A percentile compares a stretch with the other conserved stretches of the same genome.
Evolutionary conservation across 1,284 basidiomycete genomes (phyloP).

Genomic region (Austroboletus novae-zelandiae): DNA sequence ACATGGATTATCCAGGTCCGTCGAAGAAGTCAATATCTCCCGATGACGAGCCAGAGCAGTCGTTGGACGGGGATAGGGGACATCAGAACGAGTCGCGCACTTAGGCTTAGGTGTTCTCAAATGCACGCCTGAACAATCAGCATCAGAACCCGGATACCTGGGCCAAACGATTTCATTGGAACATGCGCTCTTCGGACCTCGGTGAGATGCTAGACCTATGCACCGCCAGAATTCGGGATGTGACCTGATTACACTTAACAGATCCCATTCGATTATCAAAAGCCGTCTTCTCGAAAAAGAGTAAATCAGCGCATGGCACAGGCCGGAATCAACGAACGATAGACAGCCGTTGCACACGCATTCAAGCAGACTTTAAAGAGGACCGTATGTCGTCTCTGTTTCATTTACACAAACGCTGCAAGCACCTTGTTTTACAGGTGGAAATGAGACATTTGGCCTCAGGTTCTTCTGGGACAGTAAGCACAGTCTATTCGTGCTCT

Average conservation of each 20-base stretch:
- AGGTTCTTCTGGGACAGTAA: neutral
- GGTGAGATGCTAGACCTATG: too few relatives aligned
- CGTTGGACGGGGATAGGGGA: too few relatives aligned
- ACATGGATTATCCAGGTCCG: too few relatives aligned
- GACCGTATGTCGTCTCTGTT: neutral
- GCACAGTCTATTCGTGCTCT: neutral
- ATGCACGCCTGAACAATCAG: too few relatives aligned
- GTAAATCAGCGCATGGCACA: neutral
- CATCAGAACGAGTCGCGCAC: too few relatives aligned
- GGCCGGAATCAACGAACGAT: neutral
- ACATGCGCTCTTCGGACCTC: too few relatives aligned
- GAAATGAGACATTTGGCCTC: neutral
- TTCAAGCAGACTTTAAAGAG: neutral
- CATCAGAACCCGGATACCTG: too few relatives aligned
- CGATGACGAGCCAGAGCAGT: too few relatives aligned
- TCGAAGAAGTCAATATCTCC: too few relatives aligned
- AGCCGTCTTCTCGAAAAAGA: neutral
- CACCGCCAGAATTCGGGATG: neutral
- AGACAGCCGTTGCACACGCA: neutral
- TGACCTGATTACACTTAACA: neutral
- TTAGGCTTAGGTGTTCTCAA: too few relatives aligned
- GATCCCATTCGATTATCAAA: neutral
- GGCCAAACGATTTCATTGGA: too few relatives aligned
- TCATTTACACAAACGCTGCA: neutral
- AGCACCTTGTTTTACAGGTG: neutral